Base-by-base conservation (phyloP, 345 rosid genomes). In the Eucalyptus cladocalyx region DNA sequence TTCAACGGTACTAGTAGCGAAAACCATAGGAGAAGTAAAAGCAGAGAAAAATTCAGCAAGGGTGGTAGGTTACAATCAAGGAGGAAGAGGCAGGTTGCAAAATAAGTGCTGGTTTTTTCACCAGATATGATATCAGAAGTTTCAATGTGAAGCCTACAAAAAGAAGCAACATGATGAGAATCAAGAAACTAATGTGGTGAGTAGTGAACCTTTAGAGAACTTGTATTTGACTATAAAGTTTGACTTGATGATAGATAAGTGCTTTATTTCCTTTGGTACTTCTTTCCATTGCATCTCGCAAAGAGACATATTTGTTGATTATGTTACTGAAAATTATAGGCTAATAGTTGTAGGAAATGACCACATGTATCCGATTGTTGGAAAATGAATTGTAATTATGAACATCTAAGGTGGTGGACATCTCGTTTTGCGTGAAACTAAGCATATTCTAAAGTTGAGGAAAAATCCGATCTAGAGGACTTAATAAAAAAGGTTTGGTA, bases 121-220 rank as follows among this genome's bases (percentile, higher is more conserved):
- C 10, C 0, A 0, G 11, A 21, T 21, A 2, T 19, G 5, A 54
- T 0, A 0, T 54, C 0, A 54, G 11, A 54, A 0, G 60, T 54
- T 54, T 23, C 0, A 54, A 21, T 54, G 60, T 54, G 60, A 54
- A 54, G 26, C 60, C 26, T 54, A 54, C 60, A 54, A 54, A 1
- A 54, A 54, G 58, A 54, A 54, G 26, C 0, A 54, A 3, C 0
- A 23, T 0, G 60, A 54, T 54, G 60, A 54, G 26, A 54, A 54
- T 4, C 1, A 21, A 54, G 60, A 23, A 54, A 23, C 26, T 54
- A 0, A 54, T 21, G 26, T 54, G 11, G 60, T 54, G 10, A 54
- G 60, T 0, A 0, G 0, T 1, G 9, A 54, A 54, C 26, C 60
- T 54, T 54, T 54, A 54, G 26, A 21, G 26, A 54, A 23, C 26